Evolutionary conservation across 2,329 filamentous ascomycete genomes (phyloP), one percentile per base, ranked within the genome.

Genomic region (Aspergillus ochraceus): DNA sequence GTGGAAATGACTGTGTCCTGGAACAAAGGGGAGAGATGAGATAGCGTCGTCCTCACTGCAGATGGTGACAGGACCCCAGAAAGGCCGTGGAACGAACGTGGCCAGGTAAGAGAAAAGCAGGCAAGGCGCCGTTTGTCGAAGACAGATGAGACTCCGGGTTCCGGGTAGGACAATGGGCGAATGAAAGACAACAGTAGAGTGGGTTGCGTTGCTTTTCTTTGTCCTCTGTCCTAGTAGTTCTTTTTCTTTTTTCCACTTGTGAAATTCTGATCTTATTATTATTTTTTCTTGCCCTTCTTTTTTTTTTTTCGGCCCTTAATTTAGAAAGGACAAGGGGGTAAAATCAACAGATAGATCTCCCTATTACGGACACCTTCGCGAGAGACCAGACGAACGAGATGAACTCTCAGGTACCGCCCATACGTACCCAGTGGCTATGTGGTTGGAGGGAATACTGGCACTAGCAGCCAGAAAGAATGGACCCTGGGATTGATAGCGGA

Each of bases 401-500:
- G 53, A 51, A 26, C 22, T 45, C 55, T 55, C 12, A 54, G 58
- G 58, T 62, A 63, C 59, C 57, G 60, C 57, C 49, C 49, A 49
- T 56, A 63, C 59, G 56, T 49, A 62, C 60, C 60, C 62, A 50
- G 57, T 50, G 51, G 39, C 20, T 56, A 26, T 12, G 61, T 64
- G 60, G 61, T 22, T 22, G 61, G 64, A 60, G 60, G 56, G 57
- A 6, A 51, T 57, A 58, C 63, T 64, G 64, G 57, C 65, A 69
- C 67, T 68, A 61, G 26, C 36, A 45, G 63, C 55, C 58, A 60
- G 58, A 60, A 64, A 60, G 60, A 68, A 66, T 65, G 63, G 59
- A 65, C 60, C 60, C 62, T 62, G 52, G 54, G 57, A 59, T 60
- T 52, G 60, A 65, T 66, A 66, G 65, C 61, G 66, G 63, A 60